phyloP scores from a whole-genome alignment of 805 yeast species.

The Kurtzmaniella fragi region DNA sequence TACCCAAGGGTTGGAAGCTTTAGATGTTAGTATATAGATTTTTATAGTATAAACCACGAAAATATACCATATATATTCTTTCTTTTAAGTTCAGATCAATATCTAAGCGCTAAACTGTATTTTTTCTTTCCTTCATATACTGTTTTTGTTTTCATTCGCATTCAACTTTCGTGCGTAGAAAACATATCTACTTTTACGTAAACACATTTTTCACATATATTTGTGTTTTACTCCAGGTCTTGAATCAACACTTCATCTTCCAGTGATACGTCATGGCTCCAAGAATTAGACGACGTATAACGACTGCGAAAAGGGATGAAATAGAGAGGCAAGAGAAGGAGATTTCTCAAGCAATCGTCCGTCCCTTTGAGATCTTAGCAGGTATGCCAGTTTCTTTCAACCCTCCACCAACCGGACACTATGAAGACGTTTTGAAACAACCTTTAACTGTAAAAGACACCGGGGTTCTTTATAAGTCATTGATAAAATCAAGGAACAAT shows the following conservation, averaged over 20 bases:
- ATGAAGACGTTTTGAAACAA: conserved; percentile 47
- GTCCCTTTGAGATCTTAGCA: conserved; percentile 64
- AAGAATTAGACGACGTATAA: conserved; percentile 40
- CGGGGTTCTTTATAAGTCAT: conserved; percentile 64
- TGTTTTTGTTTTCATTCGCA: no score
- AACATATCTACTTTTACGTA: no score
- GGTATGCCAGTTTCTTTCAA: conserved; percentile 64
- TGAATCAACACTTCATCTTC: no score
- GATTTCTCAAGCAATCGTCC: conserved; percentile 29
- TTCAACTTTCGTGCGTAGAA: no score
- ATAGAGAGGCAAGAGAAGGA: conserved; percentile 37
- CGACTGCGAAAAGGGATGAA: conserved; percentile 36
- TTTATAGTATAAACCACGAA: no score
- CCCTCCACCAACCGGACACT: conserved; percentile 55
- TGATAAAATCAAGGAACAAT: conserved; percentile 63
- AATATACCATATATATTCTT: no score
- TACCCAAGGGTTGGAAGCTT: conserved; percentile 36
- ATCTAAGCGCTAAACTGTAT: no score
- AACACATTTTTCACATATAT: no score
- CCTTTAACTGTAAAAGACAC: conserved; percentile 71
- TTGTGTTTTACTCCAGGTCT: no score
- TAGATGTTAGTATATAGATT: conserved; percentile 23
- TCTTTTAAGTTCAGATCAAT: no score
- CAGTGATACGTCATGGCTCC: conserved; percentile 35
- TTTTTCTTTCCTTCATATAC: no score